Evolutionary conservation across 208 protist species (phyloP), one percentile per base, ranked within the genome.

Genomic region (Acanthamoeba rhysodes): DNA sequence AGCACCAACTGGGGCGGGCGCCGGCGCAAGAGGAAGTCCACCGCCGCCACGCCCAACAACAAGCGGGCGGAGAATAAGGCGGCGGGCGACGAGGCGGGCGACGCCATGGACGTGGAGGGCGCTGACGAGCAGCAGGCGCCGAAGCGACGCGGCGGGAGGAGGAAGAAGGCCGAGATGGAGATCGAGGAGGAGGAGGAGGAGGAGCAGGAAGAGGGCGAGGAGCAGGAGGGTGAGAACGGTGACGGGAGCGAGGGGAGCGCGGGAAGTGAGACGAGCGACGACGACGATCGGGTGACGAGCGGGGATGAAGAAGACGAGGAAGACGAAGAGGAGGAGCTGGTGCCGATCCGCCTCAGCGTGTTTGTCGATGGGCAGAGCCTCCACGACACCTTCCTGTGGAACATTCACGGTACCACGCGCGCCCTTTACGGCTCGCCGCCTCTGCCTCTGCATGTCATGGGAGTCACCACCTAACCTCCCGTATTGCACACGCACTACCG

Each of bases 351-450:
- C 16, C 68, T 94, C 45, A 82, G 55, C 48, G 50, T 94, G 12
- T 82, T 82, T 55, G 16, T 82, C 12, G 90, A 94, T 82, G 90
- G 90, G 18, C 59, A 70, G 41, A 66, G 24, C 45, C 29, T 94
- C 70, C 59, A 94, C n/a, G 90, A 94, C 90, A 94, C 90, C 6
- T 94, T 94, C 48, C 16, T 82, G 8, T 94, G 90, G 90, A 82
- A 94, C 45, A 37, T 94, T 1, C 24, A 94, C 68, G 90, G 90
- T 92, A 66, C 37, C 37, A 41, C 37, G 37, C 37, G 37, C 37
- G 37, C 37, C 37, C 37, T 41, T 41, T 4, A 41, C 37, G 37
- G 37, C 37, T 41, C 37, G 37, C 37, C 37, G 37, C 4, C 4
- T 41, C 37, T 41, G n/a, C n/a, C n/a, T n/a, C n/a, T 41, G 37